These are phyloP conservation scores for Phycomyces nitens DNA, from an alignment of 192 early-diverging fungal genomes.

Conservation along the genomic window DNA sequence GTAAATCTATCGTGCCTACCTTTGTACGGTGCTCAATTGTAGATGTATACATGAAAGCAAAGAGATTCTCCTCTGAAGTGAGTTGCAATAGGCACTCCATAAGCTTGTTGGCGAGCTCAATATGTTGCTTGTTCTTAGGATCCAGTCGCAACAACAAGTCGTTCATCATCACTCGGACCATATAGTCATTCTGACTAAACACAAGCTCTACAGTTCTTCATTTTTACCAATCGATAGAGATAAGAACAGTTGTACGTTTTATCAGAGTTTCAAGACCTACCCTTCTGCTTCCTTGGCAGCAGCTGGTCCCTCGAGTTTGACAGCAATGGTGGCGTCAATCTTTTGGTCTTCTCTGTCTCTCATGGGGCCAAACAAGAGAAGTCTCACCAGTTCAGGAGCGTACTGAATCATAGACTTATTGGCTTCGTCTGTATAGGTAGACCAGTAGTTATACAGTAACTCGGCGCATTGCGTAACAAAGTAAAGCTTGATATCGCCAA, in stretches of 20 bases:
- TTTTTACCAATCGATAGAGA: background rate
- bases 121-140: constrained; percentile 17
- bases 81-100: constrained; percentile 10
- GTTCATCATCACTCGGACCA: constrained; percentile 48
- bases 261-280: constrained; percentile 7
- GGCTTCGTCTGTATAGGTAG: constrained; percentile 15
- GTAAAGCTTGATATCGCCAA: constrained; percentile 27
- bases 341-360: constrained; percentile 50
- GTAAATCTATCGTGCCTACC: constrained; percentile 5
- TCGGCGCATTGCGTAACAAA: constrained; percentile 17
- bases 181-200: constrained; percentile 45
- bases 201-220: constrained; percentile 21
- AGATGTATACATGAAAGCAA: constrained; percentile 20
- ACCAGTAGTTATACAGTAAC: constrained; percentile 28
- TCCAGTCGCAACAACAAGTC: constrained; percentile 42
- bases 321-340: constrained; percentile 42
- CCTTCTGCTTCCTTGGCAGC: constrained; percentile 20
- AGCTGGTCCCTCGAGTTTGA: constrained; percentile 25
- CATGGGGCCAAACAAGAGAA: constrained; percentile 47
- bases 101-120: constrained; percentile 28
- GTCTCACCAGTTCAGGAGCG: constrained; percentile 21
- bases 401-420: constrained; percentile 24
- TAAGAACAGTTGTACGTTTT: background rate
- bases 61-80: constrained; percentile 5
- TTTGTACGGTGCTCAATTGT: constrained; percentile 27